Conservation (phyloP, 495 filamentous ascomycete genomes). For the Tuber aestivum region DNA sequence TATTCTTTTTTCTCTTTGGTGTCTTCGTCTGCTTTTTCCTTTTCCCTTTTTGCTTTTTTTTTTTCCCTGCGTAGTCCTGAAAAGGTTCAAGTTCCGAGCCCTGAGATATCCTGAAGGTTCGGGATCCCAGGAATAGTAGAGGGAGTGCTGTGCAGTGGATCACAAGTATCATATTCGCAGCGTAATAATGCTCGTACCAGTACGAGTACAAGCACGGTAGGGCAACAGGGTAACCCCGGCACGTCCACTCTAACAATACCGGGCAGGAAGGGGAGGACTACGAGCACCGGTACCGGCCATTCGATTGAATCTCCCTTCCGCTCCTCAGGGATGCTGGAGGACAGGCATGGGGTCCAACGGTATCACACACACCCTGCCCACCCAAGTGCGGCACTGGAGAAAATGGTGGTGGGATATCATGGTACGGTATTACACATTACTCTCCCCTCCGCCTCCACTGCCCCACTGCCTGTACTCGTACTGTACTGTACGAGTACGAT, state of each 20-base stretch:
- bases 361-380: background rate
- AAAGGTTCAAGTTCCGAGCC: background rate
- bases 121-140: background rate
- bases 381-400: background rate
- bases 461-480: too few species aligned
- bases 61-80: background rate
- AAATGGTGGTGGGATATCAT: background rate
- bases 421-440: background rate
- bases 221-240: conserved; percentile 1
- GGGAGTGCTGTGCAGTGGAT: background rate
- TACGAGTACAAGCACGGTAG: background rate
- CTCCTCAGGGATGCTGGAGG: background rate
- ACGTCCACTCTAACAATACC: background rate
- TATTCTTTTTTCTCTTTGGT: background rate
- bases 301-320: background rate
- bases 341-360: background rate
- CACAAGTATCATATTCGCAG: background rate
- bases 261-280: background rate
- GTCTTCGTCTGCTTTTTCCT: background rate
- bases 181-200: too few species aligned
- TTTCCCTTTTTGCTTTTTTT: background rate
- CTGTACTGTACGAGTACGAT: too few species aligned
- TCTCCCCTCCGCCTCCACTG: too few species aligned
- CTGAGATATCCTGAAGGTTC: background rate
- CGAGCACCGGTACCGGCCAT: background rate